Evolutionary conservation across 2,329 filamentous ascomycete genomes (phyloP), one percentile per base, ranked within the genome.

Genomic region (Epichloe aotearoae): DNA sequence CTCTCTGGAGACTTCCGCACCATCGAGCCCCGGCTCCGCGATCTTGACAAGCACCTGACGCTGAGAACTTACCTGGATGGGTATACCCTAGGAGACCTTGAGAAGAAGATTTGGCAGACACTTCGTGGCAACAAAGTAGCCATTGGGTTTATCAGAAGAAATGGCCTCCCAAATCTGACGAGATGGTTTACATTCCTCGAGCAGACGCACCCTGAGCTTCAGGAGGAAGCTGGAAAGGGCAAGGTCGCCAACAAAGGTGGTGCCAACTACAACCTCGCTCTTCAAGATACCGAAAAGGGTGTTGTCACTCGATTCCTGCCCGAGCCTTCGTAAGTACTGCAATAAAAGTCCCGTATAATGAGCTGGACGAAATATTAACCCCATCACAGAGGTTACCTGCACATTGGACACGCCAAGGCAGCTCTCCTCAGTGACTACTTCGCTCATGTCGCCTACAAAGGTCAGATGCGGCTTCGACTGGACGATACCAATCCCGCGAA

Each of bases 401-500:
- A 96, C 71, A 95, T 96, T 56, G 91, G 91, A 50, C 91, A 97
- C 72, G 88, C 89, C 59, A 97, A 97, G 72, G 89, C 89, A 33
- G 89, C 89, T 5, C 76, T 95, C 50, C 80, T 97, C 52, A 95
- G 93, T 72, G 90, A 97, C 67, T 97, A 95, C 75, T 97, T 97
- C 60, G 91, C 89, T 43, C 89, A 96, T 68, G 84, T 89, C 66
- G 86, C 88, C 59, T 95, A 95, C 74, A 83, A 91, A 54, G 93
- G 93, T 61, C 94, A 85, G 61, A 76, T 98, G 60, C 82, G 94
- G 53, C 80, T 97, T 47, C 86, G 93, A 53, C 93, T 98, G 63
- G 93, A 98, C 65, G 93, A 98, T 64, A 98, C 93, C 51, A 98
- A 98, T 70, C 93, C 93, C 7, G 83, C 86, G 53, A 97, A 97